Conservation (phyloP, 345 rosid species). For the Citrus medica region DNA sequence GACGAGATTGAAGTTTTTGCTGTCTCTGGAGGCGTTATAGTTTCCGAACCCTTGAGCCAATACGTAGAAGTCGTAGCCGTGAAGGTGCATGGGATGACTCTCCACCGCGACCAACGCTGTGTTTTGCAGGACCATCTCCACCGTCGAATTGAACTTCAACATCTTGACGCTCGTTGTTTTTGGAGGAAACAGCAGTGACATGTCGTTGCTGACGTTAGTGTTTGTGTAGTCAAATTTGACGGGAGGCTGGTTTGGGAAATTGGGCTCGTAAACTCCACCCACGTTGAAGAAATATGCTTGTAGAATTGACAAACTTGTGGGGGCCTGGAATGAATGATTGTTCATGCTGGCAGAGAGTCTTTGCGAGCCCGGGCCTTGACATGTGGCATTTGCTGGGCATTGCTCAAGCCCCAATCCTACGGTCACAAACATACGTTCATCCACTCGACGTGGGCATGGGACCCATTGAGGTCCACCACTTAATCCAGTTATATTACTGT, state of each 20-base stretch:
- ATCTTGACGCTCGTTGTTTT: constrained; percentile 61
- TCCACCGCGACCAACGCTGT: constrained; percentile 56
- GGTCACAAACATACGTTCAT: constrained; percentile 70
- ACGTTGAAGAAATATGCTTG: constrained; percentile 56
- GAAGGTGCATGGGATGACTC: constrained; percentile 89
- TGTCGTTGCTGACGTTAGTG: constrained; percentile 20
- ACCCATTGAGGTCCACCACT: constrained; percentile 48
- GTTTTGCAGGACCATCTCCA: constrained; percentile 76
- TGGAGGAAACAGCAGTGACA: constrained; percentile 33
- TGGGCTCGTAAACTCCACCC: constrained; percentile 50
- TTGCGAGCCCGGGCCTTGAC: constrained; percentile 34
- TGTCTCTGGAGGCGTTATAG: constrained; percentile 42
- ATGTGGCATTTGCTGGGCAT: constrained; percentile 48
- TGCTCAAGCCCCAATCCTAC: constrained; percentile 42
- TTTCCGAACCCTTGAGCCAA: constrained; percentile 94
- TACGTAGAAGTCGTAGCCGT: constrained; percentile 76
- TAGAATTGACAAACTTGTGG: constrained; percentile 47
- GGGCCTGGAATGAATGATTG: constrained; percentile 57
- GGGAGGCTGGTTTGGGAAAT: constrained; percentile 68
- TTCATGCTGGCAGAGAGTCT: constrained; percentile 70
- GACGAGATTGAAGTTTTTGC: constrained; percentile 49
- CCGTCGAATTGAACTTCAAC: constrained; percentile 69
- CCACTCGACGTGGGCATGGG: constrained; percentile 66
- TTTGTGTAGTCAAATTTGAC: constrained; percentile 64
- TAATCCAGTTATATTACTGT: constrained; percentile 44